A percentile compares a stretch with the other conserved stretches of the same genome.
Evolutionary conservation across 2,329 filamentous ascomycete genomes (phyloP).

Genomic region (Cladosporium halotolerans): DNA sequence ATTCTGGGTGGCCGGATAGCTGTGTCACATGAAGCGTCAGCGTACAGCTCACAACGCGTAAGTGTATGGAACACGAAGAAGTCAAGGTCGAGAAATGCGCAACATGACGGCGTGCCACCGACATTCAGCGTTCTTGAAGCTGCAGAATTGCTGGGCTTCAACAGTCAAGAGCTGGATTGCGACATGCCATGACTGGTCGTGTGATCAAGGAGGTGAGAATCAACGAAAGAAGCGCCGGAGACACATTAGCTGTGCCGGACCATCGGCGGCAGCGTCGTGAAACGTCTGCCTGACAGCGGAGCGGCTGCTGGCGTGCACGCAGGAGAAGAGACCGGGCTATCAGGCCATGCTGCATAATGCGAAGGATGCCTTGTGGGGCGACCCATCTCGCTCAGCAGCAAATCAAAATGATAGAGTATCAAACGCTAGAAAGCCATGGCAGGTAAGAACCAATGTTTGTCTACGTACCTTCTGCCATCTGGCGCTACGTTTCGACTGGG

Average conservation of each 20-base stretch:
- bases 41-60: conserved; percentile 8
- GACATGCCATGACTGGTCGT: conserved; percentile 9
- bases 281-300: conserved; percentile 15
- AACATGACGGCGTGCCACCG: conserved; percentile 5
- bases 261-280: conserved; percentile 13
- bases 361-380: conserved; percentile 2
- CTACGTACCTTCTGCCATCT: conserved; percentile 49
- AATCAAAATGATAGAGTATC: background rate
- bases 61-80: background rate
- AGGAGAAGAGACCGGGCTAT: conserved; percentile 5
- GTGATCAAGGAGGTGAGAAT: conserved; percentile 11
- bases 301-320: conserved; percentile 5
- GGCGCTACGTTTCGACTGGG: conserved; percentile 45
- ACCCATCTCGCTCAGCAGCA: background rate
- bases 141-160: conserved; percentile 1
- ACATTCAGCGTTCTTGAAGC: background rate
- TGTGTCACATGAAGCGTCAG: conserved; percentile 25
- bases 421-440: conserved; percentile 23
- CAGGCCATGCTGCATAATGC: conserved; percentile 9
- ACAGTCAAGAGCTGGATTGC: conserved; percentile 1
- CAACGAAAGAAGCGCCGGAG: conserved; percentile 9
- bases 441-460: conserved; percentile 9
- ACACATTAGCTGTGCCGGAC: background rate
- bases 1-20: conserved; percentile 45
- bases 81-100: conserved; percentile 1